phyloP scores from a whole-genome alignment of 352 stramenopile species.

The Phytophthora ramorum region DNA sequence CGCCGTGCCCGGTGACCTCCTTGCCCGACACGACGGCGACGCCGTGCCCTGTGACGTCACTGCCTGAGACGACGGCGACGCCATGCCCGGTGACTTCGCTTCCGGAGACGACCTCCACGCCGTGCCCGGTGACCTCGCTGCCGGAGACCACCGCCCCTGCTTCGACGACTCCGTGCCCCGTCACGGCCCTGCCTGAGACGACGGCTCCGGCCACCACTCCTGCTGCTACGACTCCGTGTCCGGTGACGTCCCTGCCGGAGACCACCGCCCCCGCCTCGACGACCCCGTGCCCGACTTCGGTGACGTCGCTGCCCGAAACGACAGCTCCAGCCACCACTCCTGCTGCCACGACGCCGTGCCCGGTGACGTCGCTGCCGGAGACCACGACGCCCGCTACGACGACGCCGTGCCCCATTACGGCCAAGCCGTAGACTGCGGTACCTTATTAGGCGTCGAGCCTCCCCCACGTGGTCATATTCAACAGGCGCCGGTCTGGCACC shows the following conservation, averaged over 20 bases:
- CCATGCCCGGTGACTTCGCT: constrained; percentile 16
- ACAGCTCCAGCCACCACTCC: too few relatives aligned
- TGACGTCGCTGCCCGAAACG: constrained; percentile 26
- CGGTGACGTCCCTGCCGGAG: too few relatives aligned
- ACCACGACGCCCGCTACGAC: constrained; percentile 27
- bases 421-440: constrained; percentile 27
- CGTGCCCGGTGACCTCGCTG: constrained; percentile 23
- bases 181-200: constrained; percentile 27
- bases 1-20: constrained; percentile 18
- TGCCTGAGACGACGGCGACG: constrained; percentile 14
- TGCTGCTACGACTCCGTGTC: too few relatives aligned
- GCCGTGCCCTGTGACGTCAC: constrained; percentile 15
- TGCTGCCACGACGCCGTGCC: constrained; percentile 40
- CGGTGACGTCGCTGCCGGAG: constrained; percentile 28
- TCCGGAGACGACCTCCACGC: constrained; percentile 18
- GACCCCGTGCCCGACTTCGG: neutral
- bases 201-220: constrained; percentile 5
- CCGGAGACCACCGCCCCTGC: constrained; percentile 8
- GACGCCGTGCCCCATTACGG: constrained; percentile 47
- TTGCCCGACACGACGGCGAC: constrained; percentile 17
- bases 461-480: constrained; percentile 31
- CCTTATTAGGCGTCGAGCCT: constrained; percentile 30
- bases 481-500: constrained; percentile 11
- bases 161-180: constrained; percentile 16
- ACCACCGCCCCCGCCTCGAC: too few relatives aligned